phyloP scores from a whole-genome alignment of 208 protist genomes.

The Phytomonas sp. region DNA sequence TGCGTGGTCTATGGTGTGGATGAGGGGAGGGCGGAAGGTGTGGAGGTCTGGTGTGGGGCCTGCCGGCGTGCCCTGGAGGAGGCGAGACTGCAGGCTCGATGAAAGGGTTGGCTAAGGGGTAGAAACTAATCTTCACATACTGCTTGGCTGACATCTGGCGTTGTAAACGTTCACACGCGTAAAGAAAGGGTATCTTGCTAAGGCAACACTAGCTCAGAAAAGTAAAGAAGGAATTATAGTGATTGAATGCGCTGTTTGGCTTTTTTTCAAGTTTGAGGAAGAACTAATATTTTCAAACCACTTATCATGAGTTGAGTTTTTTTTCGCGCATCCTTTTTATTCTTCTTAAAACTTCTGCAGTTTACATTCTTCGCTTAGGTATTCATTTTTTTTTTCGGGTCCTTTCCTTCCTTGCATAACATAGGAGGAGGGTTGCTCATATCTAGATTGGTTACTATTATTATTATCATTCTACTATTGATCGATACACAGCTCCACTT shows the following conservation, averaged over 20 bases:
- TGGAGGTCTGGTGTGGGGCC: slow-evolving; percentile 51
- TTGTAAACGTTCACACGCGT: background rate
- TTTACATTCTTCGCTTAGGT: slow-evolving; percentile 9
- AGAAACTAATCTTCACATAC: background rate
- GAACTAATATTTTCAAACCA: slow-evolving; percentile 10
- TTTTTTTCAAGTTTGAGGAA: slow-evolving; percentile 7
- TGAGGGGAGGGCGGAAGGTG: slow-evolving; percentile 4
- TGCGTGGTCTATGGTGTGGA: slow-evolving; percentile 54
- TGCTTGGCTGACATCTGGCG: background rate
- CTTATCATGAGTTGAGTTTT: background rate
- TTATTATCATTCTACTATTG: background rate
- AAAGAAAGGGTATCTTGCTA: background rate
- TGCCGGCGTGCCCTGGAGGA: slow-evolving; percentile 13
- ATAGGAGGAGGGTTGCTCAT: background rate
- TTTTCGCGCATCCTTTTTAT: background rate
- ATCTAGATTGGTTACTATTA: background rate
- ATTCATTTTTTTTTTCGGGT: slow-evolving; percentile 5
- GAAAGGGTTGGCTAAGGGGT: background rate
- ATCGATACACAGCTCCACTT: background rate
- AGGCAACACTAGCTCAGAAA: background rate
- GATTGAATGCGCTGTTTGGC: background rate
- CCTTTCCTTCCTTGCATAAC: background rate
- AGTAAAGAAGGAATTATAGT: background rate
- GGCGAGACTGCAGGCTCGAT: slow-evolving; percentile 10
- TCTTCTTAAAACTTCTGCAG: background rate